These are phyloP conservation scores for Yarrowia yakushimensis DNA, from an alignment of 805 yeast genomes.

Conservation along the genomic window DNA sequence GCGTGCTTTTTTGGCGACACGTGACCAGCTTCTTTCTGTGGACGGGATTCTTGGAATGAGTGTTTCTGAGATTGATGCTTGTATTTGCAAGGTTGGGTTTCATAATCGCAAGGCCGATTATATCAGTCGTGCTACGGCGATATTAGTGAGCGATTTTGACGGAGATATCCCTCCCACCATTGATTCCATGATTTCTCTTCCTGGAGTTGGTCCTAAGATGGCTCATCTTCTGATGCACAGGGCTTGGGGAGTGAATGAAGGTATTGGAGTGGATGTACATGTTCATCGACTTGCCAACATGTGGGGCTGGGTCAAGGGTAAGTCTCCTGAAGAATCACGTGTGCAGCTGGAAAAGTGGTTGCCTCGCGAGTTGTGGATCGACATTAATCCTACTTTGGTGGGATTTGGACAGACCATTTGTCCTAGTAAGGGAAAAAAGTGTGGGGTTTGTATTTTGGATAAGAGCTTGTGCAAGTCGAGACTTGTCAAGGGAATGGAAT, in stretches of 20 bases:
- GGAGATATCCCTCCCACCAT: conserved; percentile 74
- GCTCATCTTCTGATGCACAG: conserved; percentile 74
- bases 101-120: conserved; percentile 74
- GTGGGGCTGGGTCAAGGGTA: conserved; percentile 67
- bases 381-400: conserved; percentile 79
- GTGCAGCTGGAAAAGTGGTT: conserved; percentile 67
- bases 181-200: conserved; percentile 61
- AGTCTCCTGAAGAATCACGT: conserved; percentile 69
- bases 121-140: conserved; percentile 60
- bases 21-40: conserved; percentile 39
- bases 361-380: conserved; percentile 71
- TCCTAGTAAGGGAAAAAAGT: conserved; percentile 59
- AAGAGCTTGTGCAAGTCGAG: conserved; percentile 47
- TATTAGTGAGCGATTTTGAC: conserved; percentile 45
- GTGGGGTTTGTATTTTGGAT: conserved; percentile 66
- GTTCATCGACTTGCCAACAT: conserved; percentile 72
- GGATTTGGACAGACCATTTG: conserved; percentile 94
- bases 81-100: conserved; percentile 82
- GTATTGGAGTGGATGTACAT: conserved; percentile 95
- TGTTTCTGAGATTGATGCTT: conserved; percentile 56
- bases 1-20: conserved; percentile 49
- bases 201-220: conserved; percentile 97
- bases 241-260: conserved; percentile 71
- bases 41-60: conserved; percentile 32
- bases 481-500: not conserved